Percentiles rank a stretch among this genome's conserved stretches.
Conservation (phyloP, 2,329 filamentous ascomycete genomes). For the Fusarium sacchari region DNA sequence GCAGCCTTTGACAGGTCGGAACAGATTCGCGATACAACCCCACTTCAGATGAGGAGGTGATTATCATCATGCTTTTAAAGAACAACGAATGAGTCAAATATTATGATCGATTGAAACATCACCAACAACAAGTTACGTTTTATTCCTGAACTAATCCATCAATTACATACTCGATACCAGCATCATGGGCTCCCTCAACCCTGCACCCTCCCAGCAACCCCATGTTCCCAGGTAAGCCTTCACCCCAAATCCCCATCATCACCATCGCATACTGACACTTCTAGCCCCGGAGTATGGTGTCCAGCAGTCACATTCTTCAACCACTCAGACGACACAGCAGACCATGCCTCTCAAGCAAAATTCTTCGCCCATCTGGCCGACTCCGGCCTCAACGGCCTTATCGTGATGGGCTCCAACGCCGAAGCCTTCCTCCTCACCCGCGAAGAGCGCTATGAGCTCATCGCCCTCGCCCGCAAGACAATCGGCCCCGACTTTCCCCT, state of each 20-base stretch:
- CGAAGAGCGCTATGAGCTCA: constrained; percentile 67
- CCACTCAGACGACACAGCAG: constrained; percentile 58
- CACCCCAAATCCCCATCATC: not conserved
- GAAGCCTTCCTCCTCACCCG: constrained; percentile 67
- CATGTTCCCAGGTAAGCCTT: not conserved
- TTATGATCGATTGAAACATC: not conserved
- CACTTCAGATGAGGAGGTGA: constrained; percentile 30
- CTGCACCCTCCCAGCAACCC: constrained; percentile 11
- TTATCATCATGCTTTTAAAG: constrained; percentile 14
- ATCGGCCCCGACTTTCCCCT: constrained; percentile 89
- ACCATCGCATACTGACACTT: not conserved
- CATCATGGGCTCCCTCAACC: constrained; percentile 30
- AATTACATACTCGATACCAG: not conserved
- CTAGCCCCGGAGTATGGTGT: constrained; percentile 53
- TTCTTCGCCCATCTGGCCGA: constrained; percentile 63
- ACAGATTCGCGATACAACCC: constrained; percentile 23
- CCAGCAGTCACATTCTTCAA: constrained; percentile 66
- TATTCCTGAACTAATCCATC: too few species aligned
- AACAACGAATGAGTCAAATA: constrained; percentile 1
- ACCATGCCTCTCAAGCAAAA: constrained; percentile 58
- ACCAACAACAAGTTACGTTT: not conserved
- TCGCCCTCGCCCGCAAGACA: constrained; percentile 72
- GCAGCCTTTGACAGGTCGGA: constrained; percentile 9
- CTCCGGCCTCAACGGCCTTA: constrained; percentile 61
- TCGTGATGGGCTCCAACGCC: constrained; percentile 65